These are phyloP conservation scores for Ophiostoma tasmaniense DNA, from an alignment of 2,329 filamentous ascomycete genomes.

Conservation along the genomic window DNA sequence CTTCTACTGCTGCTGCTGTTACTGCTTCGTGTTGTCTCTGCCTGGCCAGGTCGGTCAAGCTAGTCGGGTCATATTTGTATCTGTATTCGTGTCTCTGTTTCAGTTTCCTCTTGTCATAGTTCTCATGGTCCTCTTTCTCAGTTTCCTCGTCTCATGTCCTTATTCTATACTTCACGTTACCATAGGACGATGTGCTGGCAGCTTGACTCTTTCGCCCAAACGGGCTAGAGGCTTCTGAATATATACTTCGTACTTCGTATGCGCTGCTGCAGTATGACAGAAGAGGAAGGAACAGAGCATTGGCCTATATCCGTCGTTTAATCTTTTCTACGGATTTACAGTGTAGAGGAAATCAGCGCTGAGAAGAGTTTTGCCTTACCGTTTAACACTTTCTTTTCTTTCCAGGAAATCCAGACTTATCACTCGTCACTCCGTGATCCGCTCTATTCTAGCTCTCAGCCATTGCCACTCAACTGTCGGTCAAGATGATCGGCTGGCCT, in stretches of 20 bases:
- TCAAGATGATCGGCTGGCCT: background rate
- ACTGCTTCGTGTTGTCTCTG: background rate
- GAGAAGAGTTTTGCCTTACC: background rate
- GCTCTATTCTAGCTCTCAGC: background rate
- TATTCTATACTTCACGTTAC: background rate
- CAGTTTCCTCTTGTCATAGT: background rate
- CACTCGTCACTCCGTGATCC: too few relatives aligned
- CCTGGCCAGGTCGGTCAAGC: background rate
- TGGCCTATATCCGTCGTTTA: background rate
- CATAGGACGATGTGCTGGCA: background rate
- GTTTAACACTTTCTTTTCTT: background rate
- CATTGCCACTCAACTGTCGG: background rate
- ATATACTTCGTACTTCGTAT: background rate
- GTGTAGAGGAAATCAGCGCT: too few relatives aligned
- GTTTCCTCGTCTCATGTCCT: background rate
- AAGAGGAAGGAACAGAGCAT: background rate
- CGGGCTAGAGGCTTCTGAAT: background rate
- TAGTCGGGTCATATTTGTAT: background rate
- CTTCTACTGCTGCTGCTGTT: background rate
- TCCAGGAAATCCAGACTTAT: too few relatives aligned
- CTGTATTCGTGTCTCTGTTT: background rate
- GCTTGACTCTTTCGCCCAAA: background rate
- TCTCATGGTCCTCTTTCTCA: background rate
- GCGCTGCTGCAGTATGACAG: background rate
- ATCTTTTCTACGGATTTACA: background rate